Evolutionary conservation across 2,329 filamentous ascomycete genomes (phyloP), one percentile per base, ranked within the genome.

Genomic region (Alternaria infectoria): DNA sequence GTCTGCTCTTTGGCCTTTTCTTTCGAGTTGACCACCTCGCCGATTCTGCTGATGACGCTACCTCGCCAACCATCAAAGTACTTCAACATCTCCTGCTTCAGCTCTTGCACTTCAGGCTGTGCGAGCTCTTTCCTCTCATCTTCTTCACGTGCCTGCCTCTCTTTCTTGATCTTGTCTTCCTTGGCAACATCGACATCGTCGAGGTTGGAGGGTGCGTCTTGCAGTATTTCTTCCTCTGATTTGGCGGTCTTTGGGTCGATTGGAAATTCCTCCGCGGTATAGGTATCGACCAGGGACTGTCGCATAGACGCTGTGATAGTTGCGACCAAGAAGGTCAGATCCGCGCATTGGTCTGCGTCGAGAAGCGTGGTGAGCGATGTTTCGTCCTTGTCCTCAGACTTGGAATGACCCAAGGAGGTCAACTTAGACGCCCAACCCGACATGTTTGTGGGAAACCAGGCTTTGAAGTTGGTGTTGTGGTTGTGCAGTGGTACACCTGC

Each of bases 21-120:
- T 36, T 78, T 73, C 25, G 78, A 77, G 56, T 82, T 74, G 50
- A 86, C 77, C 36, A 93, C 86, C 69, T 96, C 90, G 17, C 89
- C 87, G 23, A 97, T 83, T 13, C 93, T 87, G 60, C 88, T 85
- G 44, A 92, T 82, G 10, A 97, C 87, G 12, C 84, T 83, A 6
- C 88, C 85, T 71, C 92, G 88, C 95, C 95, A 98, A 67, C 93
- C 90, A 61, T 91, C 89, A 75, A 95, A 97, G 75, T 90, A 89
- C 7, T 85, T 81, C 6, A 96, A 77, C 2, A 89, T 86, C 57
- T 91, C 89, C 66, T 87, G 88, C 81, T 89, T 93, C 71, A 93
- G 80, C 70, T 92, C 90, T 61, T 85, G 81, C 65, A 90, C 84
- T 57, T 83, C 83, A 4, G 81, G 81, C 4, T 80, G 80, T 17